Base-by-base conservation (phyloP, 2,329 filamentous ascomycete species). In the Aspergillus cejpii region DNA sequence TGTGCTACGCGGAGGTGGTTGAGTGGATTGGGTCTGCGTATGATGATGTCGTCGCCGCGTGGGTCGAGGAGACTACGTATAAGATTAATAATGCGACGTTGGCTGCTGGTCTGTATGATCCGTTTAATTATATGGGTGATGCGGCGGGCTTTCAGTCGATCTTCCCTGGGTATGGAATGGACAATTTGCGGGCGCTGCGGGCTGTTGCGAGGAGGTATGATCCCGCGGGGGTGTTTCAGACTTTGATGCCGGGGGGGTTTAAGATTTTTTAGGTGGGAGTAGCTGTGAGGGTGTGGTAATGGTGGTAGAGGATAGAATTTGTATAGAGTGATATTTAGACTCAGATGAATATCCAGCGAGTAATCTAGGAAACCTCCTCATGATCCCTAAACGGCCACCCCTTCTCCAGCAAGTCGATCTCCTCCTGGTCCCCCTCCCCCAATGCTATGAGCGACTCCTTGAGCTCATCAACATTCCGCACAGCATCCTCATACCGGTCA, bases 1-100 rank as follows among this genome's bases (percentile, higher is more conserved):
- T 67, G 12, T 65, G 65, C 49, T 70, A 65, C 2, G 64, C 61
- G 1, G 64, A 65, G 45, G 62, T 63, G 12, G 62, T 70, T 23
- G 53, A 64, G 43, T 67, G 67, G 43, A 54, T 66, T 1, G 58
- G 56, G 2, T 51, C 51, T 0, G 50, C 48, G 8, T 61, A 61
- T 29, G 55, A 60, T 36, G 49, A 56, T 1, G 50, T 56, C 20
- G 56, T 72, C 5, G 57, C 59, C 27, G 52, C 54, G 1, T 70
- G 59, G 60, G 48, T 67, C 10, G 52, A 57, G 34, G 51, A 60
- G 12, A 62, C 60, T 23, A 66, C 45, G 40, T 66, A 43, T 45
- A 45, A 49, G 38, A 61, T 61, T 20, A 62, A 62, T 51, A 56
- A 55, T 23, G 57, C 54, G 1, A 60, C 59, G 3, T 34, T 51